Conservation (phyloP, 352 stramenopile species). For the Globisporangium orthogonon region DNA sequence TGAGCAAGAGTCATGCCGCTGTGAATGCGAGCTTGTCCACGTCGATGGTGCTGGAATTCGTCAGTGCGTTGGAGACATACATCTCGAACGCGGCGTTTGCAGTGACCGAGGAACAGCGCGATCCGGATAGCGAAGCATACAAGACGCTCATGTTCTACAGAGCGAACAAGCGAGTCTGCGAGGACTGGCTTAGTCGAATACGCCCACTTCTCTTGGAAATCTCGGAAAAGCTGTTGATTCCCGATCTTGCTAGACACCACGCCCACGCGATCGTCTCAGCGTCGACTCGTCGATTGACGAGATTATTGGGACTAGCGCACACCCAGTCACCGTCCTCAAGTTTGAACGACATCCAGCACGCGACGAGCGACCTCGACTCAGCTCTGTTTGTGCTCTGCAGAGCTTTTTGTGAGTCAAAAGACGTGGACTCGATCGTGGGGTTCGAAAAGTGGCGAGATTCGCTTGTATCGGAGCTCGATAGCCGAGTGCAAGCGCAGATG, state of each 20-base stretch:
- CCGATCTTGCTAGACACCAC: slow-evolving; percentile 37
- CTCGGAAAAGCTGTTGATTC: slow-evolving; percentile 17
- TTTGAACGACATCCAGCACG: slow-evolving; percentile 21
- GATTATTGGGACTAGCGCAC: slow-evolving; percentile 17
- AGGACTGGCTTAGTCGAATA: slow-evolving; percentile 65
- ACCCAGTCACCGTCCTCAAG: slow-evolving; percentile 12
- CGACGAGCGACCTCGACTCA: slow-evolving; percentile 35
- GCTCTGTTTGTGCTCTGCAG: slow-evolving; percentile 38
- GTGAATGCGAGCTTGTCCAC: slow-evolving; percentile 15
- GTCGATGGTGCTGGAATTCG: slow-evolving; percentile 48
- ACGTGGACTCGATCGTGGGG: slow-evolving; percentile 42
- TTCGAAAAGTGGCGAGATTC: slow-evolving; percentile 34
- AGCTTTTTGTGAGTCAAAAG: slow-evolving; percentile 41
- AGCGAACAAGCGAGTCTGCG: slow-evolving; percentile 60
- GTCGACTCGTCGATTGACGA: slow-evolving; percentile 31
- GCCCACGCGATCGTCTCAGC: slow-evolving; percentile 28
- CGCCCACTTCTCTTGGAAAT: slow-evolving; percentile 45
- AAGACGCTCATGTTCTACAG: slow-evolving; percentile 50
- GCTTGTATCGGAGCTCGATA: slow-evolving; percentile 23
- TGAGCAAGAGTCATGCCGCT: background rate
- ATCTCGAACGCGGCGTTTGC: slow-evolving; percentile 29
- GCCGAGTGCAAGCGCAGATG: slow-evolving; percentile 11
- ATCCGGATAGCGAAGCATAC: slow-evolving; percentile 34
- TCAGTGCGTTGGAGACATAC: slow-evolving; percentile 36
- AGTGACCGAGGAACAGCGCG: slow-evolving; percentile 14